Evolutionary conservation across 164 flowering plant genomes (phyloP).

Genomic region (Akebia trifoliata): DNA sequence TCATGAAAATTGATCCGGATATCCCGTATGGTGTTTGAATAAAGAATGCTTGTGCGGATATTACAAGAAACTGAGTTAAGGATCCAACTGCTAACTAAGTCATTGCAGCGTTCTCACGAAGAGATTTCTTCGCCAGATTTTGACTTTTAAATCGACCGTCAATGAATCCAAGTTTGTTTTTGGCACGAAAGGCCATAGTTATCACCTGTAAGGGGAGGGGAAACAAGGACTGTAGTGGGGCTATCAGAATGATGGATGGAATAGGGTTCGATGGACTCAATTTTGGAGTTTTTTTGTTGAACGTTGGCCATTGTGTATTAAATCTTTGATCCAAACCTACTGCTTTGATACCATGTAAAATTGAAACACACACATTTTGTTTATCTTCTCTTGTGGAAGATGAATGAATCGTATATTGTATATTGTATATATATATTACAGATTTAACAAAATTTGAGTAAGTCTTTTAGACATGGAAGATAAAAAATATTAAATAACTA

Average conservation of each 20-base stretch:
- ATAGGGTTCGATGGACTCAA: neutral
- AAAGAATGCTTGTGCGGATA: conserved; percentile 8
- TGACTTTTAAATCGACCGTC: conserved; percentile 9
- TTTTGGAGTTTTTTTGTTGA: neutral
- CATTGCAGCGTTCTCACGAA: conserved; percentile 6
- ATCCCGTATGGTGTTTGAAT: conserved; percentile 1
- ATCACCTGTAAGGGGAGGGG: neutral
- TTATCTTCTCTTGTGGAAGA: too few species aligned
- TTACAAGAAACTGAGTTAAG: conserved; percentile 9
- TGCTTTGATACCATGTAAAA: too few species aligned
- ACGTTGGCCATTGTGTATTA: too few species aligned
- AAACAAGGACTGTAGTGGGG: neutral
- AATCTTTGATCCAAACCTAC: too few species aligned
- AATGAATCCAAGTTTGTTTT: conserved; percentile 8
- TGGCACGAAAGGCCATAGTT: conserved; percentile 9
- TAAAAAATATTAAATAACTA: too few species aligned
- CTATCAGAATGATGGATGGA: neutral
- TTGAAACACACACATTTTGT: too few species aligned
- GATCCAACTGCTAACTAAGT: too few species aligned
- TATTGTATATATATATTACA: too few species aligned
- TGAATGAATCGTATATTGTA: too few species aligned
- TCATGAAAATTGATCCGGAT: conserved; percentile 5
- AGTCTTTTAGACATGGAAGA: too few species aligned
- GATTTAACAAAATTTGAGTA: too few species aligned
- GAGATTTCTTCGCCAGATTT: neutral